phyloP scores from a whole-genome alignment of 345 rosid species.

The Raphanus raphanistrum region DNA sequence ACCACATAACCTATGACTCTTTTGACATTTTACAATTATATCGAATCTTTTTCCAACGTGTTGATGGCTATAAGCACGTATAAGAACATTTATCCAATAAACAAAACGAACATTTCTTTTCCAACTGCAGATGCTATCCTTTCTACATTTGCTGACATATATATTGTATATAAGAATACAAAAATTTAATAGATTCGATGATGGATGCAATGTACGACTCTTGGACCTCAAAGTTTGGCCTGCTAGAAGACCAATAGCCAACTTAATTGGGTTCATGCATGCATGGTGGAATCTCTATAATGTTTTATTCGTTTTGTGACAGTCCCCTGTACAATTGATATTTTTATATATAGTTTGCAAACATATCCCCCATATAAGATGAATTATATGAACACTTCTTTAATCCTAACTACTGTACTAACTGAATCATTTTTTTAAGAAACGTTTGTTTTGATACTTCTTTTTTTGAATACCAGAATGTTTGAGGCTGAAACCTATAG shows the following conservation, averaged over 20 bases:
- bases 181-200: neutral
- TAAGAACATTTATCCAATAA: constrained; percentile 25
- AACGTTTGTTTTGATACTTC: too few relatives aligned
- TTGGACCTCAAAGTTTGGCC: neutral
- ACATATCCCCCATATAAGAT: neutral
- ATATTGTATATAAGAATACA: neutral
- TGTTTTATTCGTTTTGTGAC: neutral
- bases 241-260: neutral
- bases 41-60: constrained; percentile 38
- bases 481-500: too few relatives aligned
- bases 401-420: neutral
- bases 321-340: neutral
- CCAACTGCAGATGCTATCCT: neutral
- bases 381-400: neutral
- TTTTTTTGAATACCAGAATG: too few relatives aligned
- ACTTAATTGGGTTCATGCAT: neutral
- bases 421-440: neutral
- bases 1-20: neutral
- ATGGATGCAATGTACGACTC: neutral
- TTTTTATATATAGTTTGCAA: neutral
- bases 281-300: neutral
- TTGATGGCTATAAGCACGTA: constrained; percentile 9
- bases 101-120: constrained; percentile 19
- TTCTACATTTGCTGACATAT: neutral
- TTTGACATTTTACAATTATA: constrained; percentile 5